Evolutionary conservation across 2,329 filamentous ascomycete species (phyloP).

Genomic region (Diaporthe aspalathi): DNA sequence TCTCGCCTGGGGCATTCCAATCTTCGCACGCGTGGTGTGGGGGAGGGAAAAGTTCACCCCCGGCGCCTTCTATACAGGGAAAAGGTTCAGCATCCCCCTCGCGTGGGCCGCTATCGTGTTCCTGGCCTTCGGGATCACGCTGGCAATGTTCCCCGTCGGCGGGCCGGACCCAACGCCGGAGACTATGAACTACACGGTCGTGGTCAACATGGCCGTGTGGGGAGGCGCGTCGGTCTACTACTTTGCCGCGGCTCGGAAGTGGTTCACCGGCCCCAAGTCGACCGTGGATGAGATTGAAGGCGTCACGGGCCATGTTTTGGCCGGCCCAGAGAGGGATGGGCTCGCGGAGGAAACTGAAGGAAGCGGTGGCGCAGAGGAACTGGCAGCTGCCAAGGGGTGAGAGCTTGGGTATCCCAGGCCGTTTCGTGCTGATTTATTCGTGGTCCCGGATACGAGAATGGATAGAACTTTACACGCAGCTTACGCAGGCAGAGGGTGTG

Average conservation of each 20-base stretch:
- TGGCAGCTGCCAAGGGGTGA: constrained; percentile 11
- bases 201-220: constrained; percentile 71
- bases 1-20: constrained; percentile 69
- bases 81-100: constrained; percentile 60
- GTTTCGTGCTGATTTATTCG: background rate
- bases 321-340: constrained; percentile 38
- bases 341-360: constrained; percentile 11
- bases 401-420: background rate
- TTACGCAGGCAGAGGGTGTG: background rate
- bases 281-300: constrained; percentile 56
- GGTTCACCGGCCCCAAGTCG: constrained; percentile 69
- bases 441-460: background rate
- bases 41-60: constrained; percentile 67
- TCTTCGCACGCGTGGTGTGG: constrained; percentile 69
- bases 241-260: constrained; percentile 66
- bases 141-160: constrained; percentile 69
- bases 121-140: constrained; percentile 64
- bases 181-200: constrained; percentile 73
- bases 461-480: background rate
- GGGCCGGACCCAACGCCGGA: constrained; percentile 63
- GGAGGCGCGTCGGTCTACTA: constrained; percentile 67
- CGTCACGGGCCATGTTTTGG: constrained; percentile 39
- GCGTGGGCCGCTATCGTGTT: constrained; percentile 66
- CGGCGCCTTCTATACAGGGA: constrained; percentile 69
- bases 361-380: constrained; percentile 29